Base-by-base conservation (phyloP, 2,329 filamentous ascomycete genomes). In the Penicillium sp. region DNA sequence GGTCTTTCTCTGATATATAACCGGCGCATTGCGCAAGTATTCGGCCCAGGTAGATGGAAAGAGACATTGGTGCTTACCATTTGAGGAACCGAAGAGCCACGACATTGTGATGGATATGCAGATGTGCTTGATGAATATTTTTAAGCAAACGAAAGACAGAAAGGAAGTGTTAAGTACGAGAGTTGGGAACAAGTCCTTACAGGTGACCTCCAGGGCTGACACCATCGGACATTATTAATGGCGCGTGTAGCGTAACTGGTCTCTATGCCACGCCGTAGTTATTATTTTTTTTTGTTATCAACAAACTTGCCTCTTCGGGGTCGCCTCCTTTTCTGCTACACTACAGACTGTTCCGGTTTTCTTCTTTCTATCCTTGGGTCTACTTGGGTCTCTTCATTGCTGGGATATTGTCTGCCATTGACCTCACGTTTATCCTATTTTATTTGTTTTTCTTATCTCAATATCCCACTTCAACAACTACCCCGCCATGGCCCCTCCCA, bases 401-500 rank as follows among this genome's bases (percentile, higher is more conserved):
- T 47, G 41, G 40, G 57, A 48, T 50, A 54, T 33, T 16, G 19
- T 21, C 23, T 11, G 52, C 43, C 15, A 36, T 53, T 57, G 29
- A 54, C 36, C 47, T 33, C 11, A 25, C 31, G 50, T 23, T 34
- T 43, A 33, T 16, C 13, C 21, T 25, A 11, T 36, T 53, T 15
- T 16, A 29, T 46, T 38, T 31, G 31, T 33, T 25, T 44, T 39
- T 45, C 53, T 55, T 50, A 43, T 54, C 50, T 53, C 25, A 55
- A 45, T 23, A 46, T 54, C 44, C 63, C 60, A 62, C 65, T 63
- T 63, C n/a, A 64, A 67, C 39, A 38, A 63, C 57, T 72, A 72
- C 69, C 68, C 70, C 70, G 71, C 73, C 62, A 87, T 83, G 83
- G 78, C 81, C 68, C 70, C 77, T 68, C 74, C 78, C 60, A 84